Evolutionary conservation across 495 filamentous ascomycete species (phyloP), one percentile per base, ranked within the genome.

Genomic region (Rusavskia elegans): DNA sequence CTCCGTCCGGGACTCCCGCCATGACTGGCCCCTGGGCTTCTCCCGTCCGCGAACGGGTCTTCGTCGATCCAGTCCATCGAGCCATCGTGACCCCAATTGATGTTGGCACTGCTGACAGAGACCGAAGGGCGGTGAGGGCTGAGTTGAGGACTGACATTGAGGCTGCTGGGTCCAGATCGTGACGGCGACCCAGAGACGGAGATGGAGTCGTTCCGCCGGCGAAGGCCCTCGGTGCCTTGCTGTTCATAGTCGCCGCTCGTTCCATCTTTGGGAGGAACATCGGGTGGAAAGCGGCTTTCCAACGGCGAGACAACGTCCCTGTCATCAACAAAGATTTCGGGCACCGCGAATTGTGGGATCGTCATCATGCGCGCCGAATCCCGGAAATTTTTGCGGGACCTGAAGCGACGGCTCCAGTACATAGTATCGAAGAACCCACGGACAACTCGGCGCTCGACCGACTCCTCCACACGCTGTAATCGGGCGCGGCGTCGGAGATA

Each of bases 351-450:
- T 51, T 87, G 81, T 10, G 89, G 86, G 49, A 90, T 68, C 14
- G 71, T 77, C 30, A 81, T 81, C 77, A 93, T 84, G 49, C 84
- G 84, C 35, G 78, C 80, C 17, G 77, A 78, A 51, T 75, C 73
- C 63, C 84, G 85, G 51, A 67, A 70, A 32, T 86, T 81, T 59
- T 82, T 68, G 55, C 74, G 73, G 19, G 75, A 83, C 59, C 85
- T 80, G 74, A 95, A 96, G 55, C 76, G 70, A 27, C 89, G 85
- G 49, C 79, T 77, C 80, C 87, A 95, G 70, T 87, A 90, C 65
- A 97, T 71, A 21, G 89, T 97, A 61, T 96, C 84, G 69, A 99
- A 96, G 73, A 99, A 99, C 29, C 89, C 87, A 16, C 85, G 77
- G 6, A 99, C 92, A 29, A 87, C 78, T 50, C 88, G 85, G 40